phyloP scores from a whole-genome alignment of 176 grass and related monocot genomes.

The Eragrostis nindensis region DNA sequence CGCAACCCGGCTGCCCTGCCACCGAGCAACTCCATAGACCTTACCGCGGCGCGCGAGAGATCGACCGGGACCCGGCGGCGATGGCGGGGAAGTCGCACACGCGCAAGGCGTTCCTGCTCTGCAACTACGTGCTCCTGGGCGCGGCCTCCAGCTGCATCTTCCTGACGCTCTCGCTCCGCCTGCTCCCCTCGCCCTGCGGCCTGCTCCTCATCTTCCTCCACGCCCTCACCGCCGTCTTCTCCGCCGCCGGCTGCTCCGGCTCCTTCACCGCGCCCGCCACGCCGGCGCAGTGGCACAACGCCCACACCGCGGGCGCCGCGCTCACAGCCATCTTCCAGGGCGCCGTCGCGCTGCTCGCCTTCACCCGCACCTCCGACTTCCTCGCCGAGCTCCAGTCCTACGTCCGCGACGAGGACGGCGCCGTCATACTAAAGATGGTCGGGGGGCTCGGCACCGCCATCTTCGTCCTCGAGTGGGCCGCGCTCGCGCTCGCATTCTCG shows the following conservation, averaged over 20 bases:
- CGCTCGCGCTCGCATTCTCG: slow-evolving; percentile 77
- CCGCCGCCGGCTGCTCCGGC: slow-evolving; percentile 59
- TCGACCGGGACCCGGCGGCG: not conserved
- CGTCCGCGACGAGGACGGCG: slow-evolving; percentile 89
- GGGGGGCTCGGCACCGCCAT: slow-evolving; percentile 76
- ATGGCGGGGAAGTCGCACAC: slow-evolving; percentile 58
- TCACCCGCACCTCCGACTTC: slow-evolving; percentile 83
- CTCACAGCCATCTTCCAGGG: slow-evolving; percentile 98
- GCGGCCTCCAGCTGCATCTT: slow-evolving; percentile 79
- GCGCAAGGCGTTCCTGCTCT: slow-evolving; percentile 68
- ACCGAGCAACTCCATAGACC: not conserved
- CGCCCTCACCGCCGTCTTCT: slow-evolving; percentile 73
- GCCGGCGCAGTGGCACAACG: slow-evolving; percentile 56
- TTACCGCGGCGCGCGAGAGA: not conserved
- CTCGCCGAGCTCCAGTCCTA: slow-evolving; percentile 81
- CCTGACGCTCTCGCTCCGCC: slow-evolving; percentile 78
- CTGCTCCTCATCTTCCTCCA: slow-evolving; percentile 73
- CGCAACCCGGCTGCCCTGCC: no score
- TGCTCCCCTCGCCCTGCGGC: slow-evolving; percentile 69
- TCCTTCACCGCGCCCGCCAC: slow-evolving; percentile 60
- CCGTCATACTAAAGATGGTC: slow-evolving; percentile 96
- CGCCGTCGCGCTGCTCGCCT: slow-evolving; percentile 67
- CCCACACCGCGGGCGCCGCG: slow-evolving; percentile 67
- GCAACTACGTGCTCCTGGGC: slow-evolving; percentile 82
- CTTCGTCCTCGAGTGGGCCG: slow-evolving; percentile 89